phyloP scores from a whole-genome alignment of 2,329 filamentous ascomycete species.

The Verticillium alfalfae region DNA sequence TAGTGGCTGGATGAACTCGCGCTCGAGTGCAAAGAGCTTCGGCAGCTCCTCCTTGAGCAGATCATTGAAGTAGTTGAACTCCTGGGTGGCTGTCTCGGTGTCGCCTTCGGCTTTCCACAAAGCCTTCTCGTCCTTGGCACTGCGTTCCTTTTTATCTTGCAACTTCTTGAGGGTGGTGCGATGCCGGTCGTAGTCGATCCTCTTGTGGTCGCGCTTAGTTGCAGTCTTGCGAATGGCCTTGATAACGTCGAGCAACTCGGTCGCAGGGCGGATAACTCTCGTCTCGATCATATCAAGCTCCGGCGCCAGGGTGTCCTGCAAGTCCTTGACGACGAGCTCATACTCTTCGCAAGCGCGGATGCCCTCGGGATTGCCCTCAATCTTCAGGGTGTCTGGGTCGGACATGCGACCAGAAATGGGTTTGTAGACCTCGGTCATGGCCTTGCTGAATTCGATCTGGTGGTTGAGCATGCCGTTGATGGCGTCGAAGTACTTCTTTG shows the following conservation, averaged over 20 bases:
- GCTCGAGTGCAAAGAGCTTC: conserved; percentile 82
- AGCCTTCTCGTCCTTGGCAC: conserved; percentile 93
- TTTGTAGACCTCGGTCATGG: conserved; percentile 95
- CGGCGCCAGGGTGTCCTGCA: conserved; percentile 81
- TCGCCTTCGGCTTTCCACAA: conserved; percentile 94
- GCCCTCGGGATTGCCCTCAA: conserved; percentile 85
- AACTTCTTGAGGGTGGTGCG: conserved; percentile 82
- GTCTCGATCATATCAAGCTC: conserved; percentile 97
- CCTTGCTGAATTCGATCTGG: conserved; percentile 97
- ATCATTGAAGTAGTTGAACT: conserved; percentile 98
- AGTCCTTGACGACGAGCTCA: conserved; percentile 80
- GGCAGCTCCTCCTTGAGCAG: conserved; percentile 93
- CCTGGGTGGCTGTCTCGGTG: conserved; percentile 84
- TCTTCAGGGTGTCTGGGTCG: conserved; percentile 76
- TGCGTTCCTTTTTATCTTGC: conserved; percentile 96
- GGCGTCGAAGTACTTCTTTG: conserved; percentile 93
- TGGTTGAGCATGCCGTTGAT: conserved; percentile 97
- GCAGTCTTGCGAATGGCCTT: conserved; percentile 89
- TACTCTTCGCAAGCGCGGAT: conserved; percentile 97
- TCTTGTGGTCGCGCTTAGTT: conserved; percentile 91
- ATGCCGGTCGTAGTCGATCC: conserved; percentile 91
- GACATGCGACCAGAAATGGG: conserved; percentile 95
- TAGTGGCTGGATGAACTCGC: conserved; percentile 90
- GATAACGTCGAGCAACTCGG: conserved; percentile 90
- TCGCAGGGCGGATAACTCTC: conserved; percentile 84